Percentiles rank a stretch among this genome's conserved stretches.
Conservation (phyloP, 78 protist genomes). For the Guillardia theta region DNA sequence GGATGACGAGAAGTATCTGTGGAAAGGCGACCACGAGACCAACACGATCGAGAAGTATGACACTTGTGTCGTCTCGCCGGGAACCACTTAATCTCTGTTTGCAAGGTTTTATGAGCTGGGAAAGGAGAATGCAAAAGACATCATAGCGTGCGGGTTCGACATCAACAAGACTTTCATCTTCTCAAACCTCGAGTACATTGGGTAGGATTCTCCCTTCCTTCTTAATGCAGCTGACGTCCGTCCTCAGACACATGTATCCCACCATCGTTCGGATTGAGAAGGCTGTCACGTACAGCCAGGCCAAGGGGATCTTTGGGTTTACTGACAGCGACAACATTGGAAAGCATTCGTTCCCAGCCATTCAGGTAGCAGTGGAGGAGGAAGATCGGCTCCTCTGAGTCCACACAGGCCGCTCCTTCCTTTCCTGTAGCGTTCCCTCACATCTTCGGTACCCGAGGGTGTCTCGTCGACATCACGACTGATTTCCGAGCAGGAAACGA, state of each 20-base stretch:
- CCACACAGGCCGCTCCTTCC: constrained; percentile 87
- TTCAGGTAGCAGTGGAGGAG: no score
- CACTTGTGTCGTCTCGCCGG: neutral
- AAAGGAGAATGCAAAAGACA: constrained; percentile 89
- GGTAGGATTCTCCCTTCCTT: neutral
- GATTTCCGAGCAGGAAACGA: no score
- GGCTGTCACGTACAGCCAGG: constrained; percentile 63
- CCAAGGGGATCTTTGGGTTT: constrained; percentile 80
- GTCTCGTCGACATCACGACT: no score
- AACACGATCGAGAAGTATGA: neutral
- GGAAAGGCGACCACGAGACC: constrained; percentile 51
- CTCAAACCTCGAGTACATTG: constrained; percentile 89
- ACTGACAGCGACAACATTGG: constrained; percentile 51
- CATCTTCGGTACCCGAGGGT: constrained; percentile 90
- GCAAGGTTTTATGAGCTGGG: constrained; percentile 61
- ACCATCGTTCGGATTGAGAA: constrained; percentile 66
- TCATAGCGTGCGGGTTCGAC: constrained; percentile 98
- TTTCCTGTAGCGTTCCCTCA: constrained; percentile 93
- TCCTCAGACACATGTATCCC: no score
- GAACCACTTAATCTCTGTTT: neutral
- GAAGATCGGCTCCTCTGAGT: neutral
- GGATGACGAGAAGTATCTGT: constrained; percentile 98
- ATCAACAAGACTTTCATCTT: constrained; percentile 95
- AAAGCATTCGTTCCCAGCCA: neutral
- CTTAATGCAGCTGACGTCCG: no score